phyloP scores from a whole-genome alignment of 495 filamentous ascomycete species.

The Aspergillus heteromorphus region DNA sequence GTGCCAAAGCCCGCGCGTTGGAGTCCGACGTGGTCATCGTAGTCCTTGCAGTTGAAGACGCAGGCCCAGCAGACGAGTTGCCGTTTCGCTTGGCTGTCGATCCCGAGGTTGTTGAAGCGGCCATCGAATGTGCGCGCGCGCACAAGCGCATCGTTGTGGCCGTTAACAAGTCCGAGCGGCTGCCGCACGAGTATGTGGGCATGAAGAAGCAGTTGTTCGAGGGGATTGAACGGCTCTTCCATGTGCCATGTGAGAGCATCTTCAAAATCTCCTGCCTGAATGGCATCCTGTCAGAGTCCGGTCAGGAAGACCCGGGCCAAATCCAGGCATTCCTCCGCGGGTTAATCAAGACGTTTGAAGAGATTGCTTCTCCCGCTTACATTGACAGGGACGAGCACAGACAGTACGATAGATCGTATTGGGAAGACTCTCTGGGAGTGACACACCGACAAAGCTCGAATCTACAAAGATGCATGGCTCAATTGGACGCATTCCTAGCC shows the following conservation, averaged over 20 bases:
- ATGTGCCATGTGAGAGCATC: constrained; percentile 39
- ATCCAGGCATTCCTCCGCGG: constrained; percentile 63
- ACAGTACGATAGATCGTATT: constrained; percentile 46
- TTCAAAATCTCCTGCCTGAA: constrained; percentile 68
- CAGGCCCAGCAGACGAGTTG: constrained; percentile 16
- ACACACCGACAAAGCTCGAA: constrained; percentile 84
- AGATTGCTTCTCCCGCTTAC: constrained; percentile 60
- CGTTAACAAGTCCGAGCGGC: constrained; percentile 76
- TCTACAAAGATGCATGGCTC: constrained; percentile 61
- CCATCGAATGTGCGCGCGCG: constrained; percentile 46
- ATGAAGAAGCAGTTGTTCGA: constrained; percentile 11
- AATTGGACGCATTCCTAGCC: constrained; percentile 65
- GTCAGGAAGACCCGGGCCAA: constrained; percentile 50
- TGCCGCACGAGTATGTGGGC: constrained; percentile 18
- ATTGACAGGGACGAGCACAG: constrained; percentile 33
- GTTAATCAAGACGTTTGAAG: constrained; percentile 61
- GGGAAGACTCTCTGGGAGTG: constrained; percentile 83
- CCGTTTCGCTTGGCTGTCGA: constrained; percentile 41
- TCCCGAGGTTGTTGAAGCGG: constrained; percentile 53
- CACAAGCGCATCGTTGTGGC: constrained; percentile 63
- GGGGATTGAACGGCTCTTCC: constrained; percentile 27
- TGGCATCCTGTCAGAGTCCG: constrained; percentile 10
- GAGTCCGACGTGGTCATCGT: constrained; percentile 85
- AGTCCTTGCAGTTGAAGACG: constrained; percentile 62
- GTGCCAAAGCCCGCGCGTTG: constrained; percentile 73